Evolutionary conservation across 2,329 filamentous ascomycete species (phyloP).

Genomic region (Monosporascus sp.): DNA sequence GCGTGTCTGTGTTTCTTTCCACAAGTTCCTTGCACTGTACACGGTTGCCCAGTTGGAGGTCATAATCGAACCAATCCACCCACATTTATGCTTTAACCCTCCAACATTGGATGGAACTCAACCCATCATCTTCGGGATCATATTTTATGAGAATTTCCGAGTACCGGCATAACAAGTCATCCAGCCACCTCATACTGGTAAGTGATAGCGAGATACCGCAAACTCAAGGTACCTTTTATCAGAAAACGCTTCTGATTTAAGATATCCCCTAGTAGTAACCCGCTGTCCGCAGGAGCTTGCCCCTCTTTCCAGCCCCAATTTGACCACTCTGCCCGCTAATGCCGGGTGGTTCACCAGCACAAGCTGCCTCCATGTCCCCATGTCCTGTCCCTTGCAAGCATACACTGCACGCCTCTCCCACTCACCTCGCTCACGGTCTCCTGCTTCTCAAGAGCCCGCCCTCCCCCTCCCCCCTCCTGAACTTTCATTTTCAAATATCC

Average conservation of each 20-base stretch:
- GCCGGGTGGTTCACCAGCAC: background rate
- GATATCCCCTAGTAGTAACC: background rate
- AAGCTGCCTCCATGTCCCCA: background rate
- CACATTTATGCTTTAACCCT: background rate
- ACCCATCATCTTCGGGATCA: background rate
- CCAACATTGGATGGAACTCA: background rate
- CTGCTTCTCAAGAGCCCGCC: background rate
- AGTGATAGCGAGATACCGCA: background rate
- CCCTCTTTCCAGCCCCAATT: slow-evolving; percentile 1
- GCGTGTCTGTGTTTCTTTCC: background rate
- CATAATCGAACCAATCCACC: background rate
- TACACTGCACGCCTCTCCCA: background rate
- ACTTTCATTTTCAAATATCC: slow-evolving; percentile 1
- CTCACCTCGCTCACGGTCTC: background rate
- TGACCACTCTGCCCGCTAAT: background rate
- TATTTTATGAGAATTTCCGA: too few species aligned
- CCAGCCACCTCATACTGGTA: background rate
- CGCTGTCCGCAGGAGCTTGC: background rate
- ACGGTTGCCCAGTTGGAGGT: background rate
- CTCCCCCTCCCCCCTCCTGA: background rate
- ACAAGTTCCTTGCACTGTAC: background rate
- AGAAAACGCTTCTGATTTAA: background rate
- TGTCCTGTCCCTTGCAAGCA: background rate
- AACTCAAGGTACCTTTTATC: background rate
- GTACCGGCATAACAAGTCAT: background rate